phyloP scores from a whole-genome alignment of 768 basidiomycete species.

The Mycena galopus region DNA sequence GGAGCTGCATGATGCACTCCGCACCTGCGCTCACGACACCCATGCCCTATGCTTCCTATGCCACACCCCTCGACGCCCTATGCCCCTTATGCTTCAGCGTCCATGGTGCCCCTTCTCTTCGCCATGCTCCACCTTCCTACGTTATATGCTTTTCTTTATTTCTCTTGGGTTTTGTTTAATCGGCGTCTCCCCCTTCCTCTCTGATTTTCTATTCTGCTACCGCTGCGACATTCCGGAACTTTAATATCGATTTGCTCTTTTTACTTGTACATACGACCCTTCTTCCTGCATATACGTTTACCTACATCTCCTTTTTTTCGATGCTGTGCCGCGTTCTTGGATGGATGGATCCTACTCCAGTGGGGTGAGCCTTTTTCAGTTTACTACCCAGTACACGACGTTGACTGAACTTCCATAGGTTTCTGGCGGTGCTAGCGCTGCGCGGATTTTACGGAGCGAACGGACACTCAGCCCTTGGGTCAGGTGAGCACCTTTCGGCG shows the following conservation, averaged over 20 bases:
- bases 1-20: not conserved
- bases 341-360: not conserved
- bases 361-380: slow-evolving; percentile 1
- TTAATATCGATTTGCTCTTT: no score
- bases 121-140: not conserved
- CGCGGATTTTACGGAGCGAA: not conserved
- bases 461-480: not conserved
- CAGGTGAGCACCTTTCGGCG: not conserved
- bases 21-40: not conserved
- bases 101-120: not conserved
- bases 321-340: not conserved
- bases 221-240: not conserved
- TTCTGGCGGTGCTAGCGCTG: not conserved
- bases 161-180: not conserved
- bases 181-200: no score
- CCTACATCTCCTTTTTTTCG: not conserved
- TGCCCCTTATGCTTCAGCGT: not conserved
- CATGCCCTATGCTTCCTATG: not conserved
- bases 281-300: no score
- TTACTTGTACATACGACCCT: no score
- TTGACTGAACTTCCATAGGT: not conserved
- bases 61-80: not conserved
- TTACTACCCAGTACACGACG: not conserved
- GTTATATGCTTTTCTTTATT: not conserved
- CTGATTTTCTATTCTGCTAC: no score